Base-by-base conservation (phyloP, 768 basidiomycete species). In the Leccinum aurantiacum region DNA sequence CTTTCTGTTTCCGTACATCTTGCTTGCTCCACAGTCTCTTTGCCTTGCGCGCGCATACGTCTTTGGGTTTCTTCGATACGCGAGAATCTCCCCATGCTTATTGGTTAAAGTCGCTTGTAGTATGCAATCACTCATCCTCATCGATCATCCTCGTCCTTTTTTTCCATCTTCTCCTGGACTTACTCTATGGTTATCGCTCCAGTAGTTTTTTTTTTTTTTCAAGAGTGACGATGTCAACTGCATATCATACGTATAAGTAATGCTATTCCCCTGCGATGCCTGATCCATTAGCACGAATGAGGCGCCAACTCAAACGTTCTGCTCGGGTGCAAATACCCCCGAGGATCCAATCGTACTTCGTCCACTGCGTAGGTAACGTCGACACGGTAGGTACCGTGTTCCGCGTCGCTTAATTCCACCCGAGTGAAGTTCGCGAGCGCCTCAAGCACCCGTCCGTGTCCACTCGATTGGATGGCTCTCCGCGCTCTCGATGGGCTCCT, bases 301-400 rank as follows among this genome's bases (percentile, higher is more conserved):
- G 61, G 46, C 17, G 41, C 8, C 29, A 65, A 9, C 17, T 57
- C 25, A 11, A 72, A 68, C 19, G 62, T 61, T n/a, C 63, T 65
- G 17, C 61, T 64, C 22, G 72, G 64, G 15, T 6, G 58, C 41
- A 79, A 61, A 52, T 77, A 65, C 22, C 71, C 69, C 17, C 77
- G 70, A 25, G 72, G 71, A 62, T 87, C 84, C 22, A 75, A 64
- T 59, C 82, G 77, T 9, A 90, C 82, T 67, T 89, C 84, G 37
- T 82, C 79, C 2, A 87, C 84, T 14, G 75, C 52, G 63, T 85
- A 88, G 38, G 68, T 67, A 14, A 89, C 82, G 17, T 75, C 64
- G 44, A 84, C 74, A 3, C 66, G 73, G 63, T 84, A 86, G 22
- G 63, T 72, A 3, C 81, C 85, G 6, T 52, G n/a, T 7, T 73